These are phyloP conservation scores for Trichosporon sp. DNA, from an alignment of 1,284 basidiomycete species.

Conservation along the genomic window DNA sequence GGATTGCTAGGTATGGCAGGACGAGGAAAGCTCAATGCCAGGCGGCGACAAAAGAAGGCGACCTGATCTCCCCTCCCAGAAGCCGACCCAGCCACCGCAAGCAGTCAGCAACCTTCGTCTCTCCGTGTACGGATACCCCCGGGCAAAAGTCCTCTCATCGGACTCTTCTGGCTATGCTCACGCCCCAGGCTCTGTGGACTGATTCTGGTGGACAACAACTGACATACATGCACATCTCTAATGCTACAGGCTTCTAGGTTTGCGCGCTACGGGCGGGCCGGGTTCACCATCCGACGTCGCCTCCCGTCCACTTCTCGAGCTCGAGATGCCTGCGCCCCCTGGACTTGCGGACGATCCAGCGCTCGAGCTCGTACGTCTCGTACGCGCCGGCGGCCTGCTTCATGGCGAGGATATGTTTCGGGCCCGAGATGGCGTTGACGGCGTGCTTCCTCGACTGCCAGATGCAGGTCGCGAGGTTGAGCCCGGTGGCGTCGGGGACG, in stretches of 20 bases:
- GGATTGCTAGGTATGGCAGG: too few species aligned
- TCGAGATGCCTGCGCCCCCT: constrained; percentile 60
- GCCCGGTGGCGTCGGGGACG: constrained; percentile 67
- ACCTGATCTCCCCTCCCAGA: too few species aligned
- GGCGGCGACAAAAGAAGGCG: too few species aligned
- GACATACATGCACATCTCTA: constrained; percentile 4
- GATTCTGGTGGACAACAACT: not conserved
- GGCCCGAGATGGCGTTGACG: constrained; percentile 68
- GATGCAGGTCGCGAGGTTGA: constrained; percentile 91
- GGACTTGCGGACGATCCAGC: constrained; percentile 65
- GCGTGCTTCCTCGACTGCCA: constrained; percentile 79
- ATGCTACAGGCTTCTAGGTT: constrained; percentile 3
- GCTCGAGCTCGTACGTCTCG: constrained; percentile 71
- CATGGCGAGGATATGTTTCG: constrained; percentile 77
- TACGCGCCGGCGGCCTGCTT: constrained; percentile 70
- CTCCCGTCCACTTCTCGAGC: constrained; percentile 60
- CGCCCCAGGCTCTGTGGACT: too few species aligned
- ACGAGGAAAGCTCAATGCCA: too few species aligned
- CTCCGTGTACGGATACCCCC: not conserved
- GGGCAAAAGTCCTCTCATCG: too few species aligned
- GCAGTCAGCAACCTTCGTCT: not conserved
- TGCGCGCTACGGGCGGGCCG: too few species aligned
- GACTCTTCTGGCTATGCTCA: not conserved
- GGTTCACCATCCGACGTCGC: constrained; percentile 59
- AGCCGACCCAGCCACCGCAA: too few species aligned